Evolutionary conservation across 345 rosid species (phyloP), one percentile per base, ranked within the genome.

Genomic region (Camelina neglecta): DNA sequence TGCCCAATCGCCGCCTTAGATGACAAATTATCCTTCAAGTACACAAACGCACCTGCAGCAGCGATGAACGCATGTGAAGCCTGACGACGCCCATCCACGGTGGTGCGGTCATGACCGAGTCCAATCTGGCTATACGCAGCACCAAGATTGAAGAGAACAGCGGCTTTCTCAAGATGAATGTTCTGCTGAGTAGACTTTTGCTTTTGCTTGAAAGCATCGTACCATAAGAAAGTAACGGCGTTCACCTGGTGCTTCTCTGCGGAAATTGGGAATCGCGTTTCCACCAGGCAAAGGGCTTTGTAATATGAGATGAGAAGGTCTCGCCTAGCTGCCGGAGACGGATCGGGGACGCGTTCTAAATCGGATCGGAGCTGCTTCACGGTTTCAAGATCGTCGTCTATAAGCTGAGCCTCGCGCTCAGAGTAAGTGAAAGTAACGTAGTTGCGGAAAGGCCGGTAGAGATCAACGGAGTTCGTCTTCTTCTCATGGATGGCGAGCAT

Each of bases 401-500:
- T 86, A 82, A 88, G 89, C 75, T 89, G 85, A 38, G 99, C 99
- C 59, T 95, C 96, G 69, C 98, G 99, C 71, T 95, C 99, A 42
- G 98, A 92, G 94, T 92, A 95, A 73, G 71, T 62, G 82, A 80
- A 77, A 74, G 84, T 71, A 80, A 95, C 79, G 85, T 89, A 95
- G 73, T 93, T 88, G 76, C 98, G 98, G 60, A 95, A 81, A 8
- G 99, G 97, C 41, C 97, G 97, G 90, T 95, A 92, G 69, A 95
- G 86, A 67, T 95, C 99, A 75, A 89, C 18, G 13, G 94, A 11
- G 24, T 56, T 71, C 9, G 99, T 88, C 67, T 95, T 95, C 85
- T 95, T 95, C 93, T 95, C 98, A 85, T 85, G 81, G 73, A 92
- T 84, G 12, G 99, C 97, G 54, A 95, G 87, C 97, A 95, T 90